phyloP scores from a whole-genome alignment of 2,329 filamentous ascomycete species.

The Pseudogymnoascus sp. region DNA sequence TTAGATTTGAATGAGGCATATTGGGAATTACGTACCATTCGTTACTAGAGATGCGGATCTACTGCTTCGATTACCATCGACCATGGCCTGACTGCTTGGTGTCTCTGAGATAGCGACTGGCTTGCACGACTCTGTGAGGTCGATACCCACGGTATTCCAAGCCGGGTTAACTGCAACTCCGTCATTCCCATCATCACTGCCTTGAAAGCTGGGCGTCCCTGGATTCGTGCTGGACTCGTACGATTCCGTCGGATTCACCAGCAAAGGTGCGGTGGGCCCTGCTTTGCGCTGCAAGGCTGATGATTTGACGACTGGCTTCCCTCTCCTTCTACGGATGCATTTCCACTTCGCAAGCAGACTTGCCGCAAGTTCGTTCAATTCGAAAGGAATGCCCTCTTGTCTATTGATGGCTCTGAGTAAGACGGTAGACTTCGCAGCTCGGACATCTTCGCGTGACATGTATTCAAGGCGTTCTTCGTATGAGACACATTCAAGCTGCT shows the following conservation, averaged over 20 bases:
- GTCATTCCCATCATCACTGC: background rate
- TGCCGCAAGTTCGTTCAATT: background rate
- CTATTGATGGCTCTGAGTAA: background rate
- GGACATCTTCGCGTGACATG: background rate
- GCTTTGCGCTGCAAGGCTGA: background rate
- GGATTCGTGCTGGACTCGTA: background rate
- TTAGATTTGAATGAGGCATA: background rate
- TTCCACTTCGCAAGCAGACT: background rate
- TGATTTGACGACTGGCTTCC: background rate
- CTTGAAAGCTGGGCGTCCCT: background rate
- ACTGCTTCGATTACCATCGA: background rate
- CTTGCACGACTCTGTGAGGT: background rate
- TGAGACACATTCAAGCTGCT: background rate
- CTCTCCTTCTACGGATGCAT: slow-evolving; percentile 7
- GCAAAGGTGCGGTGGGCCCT: background rate
- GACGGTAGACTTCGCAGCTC: background rate
- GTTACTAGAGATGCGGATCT: background rate
- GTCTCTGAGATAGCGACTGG: background rate
- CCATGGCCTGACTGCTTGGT: background rate
- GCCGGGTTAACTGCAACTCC: background rate
- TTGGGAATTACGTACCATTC: background rate
- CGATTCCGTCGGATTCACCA: background rate
- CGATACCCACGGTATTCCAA: background rate
- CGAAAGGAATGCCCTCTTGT: background rate
- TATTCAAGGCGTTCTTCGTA: background rate